phyloP scores from a whole-genome alignment of 2,329 filamentous ascomycete species.

The Fusarium subglutinans region DNA sequence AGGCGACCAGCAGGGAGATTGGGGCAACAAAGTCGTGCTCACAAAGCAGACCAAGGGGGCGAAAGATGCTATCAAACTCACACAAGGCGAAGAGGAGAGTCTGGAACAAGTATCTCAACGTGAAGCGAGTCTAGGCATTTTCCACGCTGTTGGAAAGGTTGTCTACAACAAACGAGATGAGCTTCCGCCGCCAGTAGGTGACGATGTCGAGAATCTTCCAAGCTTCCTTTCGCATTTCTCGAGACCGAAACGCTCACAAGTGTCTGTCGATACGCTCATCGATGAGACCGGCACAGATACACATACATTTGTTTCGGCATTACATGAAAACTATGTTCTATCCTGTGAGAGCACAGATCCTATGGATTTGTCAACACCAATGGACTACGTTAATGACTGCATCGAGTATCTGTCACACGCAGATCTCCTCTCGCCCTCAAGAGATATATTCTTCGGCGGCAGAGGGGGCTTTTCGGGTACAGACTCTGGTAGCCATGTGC shows the following conservation, averaged over 20 bases:
- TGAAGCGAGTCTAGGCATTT: conserved; percentile 91
- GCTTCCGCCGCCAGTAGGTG: conserved; percentile 49
- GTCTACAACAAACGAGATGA: conserved; percentile 93
- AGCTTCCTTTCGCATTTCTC: conserved; percentile 65
- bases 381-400: conserved; percentile 85
- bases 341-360: conserved; percentile 74
- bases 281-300: conserved; percentile 94
- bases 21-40: conserved; percentile 78
- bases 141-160: conserved; percentile 95
- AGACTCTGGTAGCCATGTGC: conserved; percentile 73
- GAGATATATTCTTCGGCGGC: conserved; percentile 73
- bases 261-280: conserved; percentile 79
- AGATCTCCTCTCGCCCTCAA: conserved; percentile 82
- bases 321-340: conserved; percentile 92
- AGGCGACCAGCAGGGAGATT: conserved; percentile 76
- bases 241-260: conserved; percentile 70
- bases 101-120: conserved; percentile 84
- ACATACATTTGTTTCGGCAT: conserved; percentile 85
- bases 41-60: conserved; percentile 72
- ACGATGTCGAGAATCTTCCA: conserved; percentile 65
- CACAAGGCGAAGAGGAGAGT: conserved; percentile 80
- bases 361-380: conserved; percentile 65
- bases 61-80: conserved; percentile 69
- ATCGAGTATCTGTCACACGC: conserved; percentile 87
- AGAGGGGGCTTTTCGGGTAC: conserved; percentile 62